phyloP scores from a whole-genome alignment of 371 early-diverging fungal genomes.

The Rhizopus stolonifer region DNA sequence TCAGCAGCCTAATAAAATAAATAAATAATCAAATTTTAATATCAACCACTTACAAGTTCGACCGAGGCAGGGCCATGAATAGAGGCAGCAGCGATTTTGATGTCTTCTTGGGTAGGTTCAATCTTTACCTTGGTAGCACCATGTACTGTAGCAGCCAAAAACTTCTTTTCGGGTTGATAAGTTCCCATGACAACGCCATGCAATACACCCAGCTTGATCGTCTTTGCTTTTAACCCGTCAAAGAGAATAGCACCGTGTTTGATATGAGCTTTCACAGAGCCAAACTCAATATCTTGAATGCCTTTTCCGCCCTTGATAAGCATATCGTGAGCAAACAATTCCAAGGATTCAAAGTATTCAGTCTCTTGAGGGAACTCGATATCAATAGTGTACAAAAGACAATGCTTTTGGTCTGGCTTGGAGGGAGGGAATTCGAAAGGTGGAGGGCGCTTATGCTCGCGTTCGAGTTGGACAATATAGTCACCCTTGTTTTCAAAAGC shows the following conservation, averaged over 20 bases:
- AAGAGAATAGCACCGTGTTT: constrained; percentile 29
- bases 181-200: constrained; percentile 27
- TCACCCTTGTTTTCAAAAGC: constrained; percentile 31
- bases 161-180: constrained; percentile 20
- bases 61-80: constrained; percentile 23
- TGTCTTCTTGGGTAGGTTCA: constrained; percentile 18
- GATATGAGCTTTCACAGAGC: constrained; percentile 24
- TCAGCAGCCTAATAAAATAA: constrained; percentile 25
- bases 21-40: neutral
- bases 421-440: neutral
- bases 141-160: constrained; percentile 20
- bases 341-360: constrained; percentile 21
- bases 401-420: constrained; percentile 14
- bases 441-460: constrained; percentile 10
- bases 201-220: constrained; percentile 21
- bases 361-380: constrained; percentile 24
- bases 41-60: constrained; percentile 21
- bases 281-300: constrained; percentile 21
- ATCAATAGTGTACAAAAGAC: constrained; percentile 23
- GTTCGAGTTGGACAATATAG: constrained; percentile 31
- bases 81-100: constrained; percentile 26
- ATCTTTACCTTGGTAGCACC: constrained; percentile 27
- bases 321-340: constrained; percentile 17
- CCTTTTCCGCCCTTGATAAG: constrained; percentile 14
- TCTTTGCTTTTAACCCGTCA: constrained; percentile 27